Base-by-base conservation (phyloP, 2,329 filamentous ascomycete genomes). In the Scytalidium lignicola region DNA sequence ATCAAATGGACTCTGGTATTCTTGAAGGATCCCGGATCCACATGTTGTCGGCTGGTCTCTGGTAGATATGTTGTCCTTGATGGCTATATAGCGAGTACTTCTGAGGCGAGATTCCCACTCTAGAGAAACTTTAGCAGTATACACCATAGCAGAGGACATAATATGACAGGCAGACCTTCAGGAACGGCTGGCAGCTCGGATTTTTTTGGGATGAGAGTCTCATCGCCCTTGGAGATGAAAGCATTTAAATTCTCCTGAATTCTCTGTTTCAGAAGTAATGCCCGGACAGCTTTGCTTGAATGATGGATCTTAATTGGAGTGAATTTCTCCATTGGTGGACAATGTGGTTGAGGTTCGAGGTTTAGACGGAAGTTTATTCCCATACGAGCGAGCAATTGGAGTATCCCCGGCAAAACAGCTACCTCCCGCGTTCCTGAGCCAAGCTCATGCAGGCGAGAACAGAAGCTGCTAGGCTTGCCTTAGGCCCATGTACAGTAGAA, bases 21-120 rank as follows among this genome's bases (percentile, higher is more conserved):
- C 74, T n/a, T 74, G 64, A 39, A 97, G 79, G 48, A 90, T 86
- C 18, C 72, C 72, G 2, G 92, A 96, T 55, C 83, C 88, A 68
- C 90, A 95, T 69, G 91, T 95, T 20, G 91, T 96, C 1, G 79
- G 77, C n/a, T 80, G 67, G 28, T 75, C 70, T 18, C 63, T 65
- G 0, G 85, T 86, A 47, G 83, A 79, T 55, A 91, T 89, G 63
- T 90, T 91, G 69, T 91, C 87, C 63, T 91, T 91, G 47, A 90
- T 73, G 3, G 83, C 63, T 13, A 57, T 20, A 41, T 21, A 26
- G 8, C 23, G 32, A 37, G 10, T 7, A 37, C 12, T 15, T 37
- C 15, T 37, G 20, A 26, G 17, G 12, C n/a, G 32, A 5, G 7
- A n/a, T 5, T 17, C 32, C n/a, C 12, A 37, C 15, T 37, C 32